Percentiles rank a stretch among this genome's conserved stretches.
phyloP scores from a whole-genome alignment of 2,329 filamentous ascomycete genomes.

The Neonectria sp. region DNA sequence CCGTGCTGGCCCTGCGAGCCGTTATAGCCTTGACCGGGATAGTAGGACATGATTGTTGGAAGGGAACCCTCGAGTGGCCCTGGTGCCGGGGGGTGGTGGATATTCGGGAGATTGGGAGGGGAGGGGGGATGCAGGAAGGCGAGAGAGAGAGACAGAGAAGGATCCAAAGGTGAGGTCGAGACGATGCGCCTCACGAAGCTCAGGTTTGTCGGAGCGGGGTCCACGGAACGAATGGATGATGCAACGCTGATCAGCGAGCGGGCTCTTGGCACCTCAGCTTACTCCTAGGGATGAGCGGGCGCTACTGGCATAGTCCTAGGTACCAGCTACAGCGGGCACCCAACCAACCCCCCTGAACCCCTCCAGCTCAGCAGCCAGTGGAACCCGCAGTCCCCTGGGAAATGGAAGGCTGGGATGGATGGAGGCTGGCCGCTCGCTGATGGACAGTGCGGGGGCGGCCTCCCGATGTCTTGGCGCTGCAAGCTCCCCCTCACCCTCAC shows the following conservation, averaged over 20 bases:
- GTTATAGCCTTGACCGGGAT: constrained; percentile 59
- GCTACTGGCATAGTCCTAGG: constrained; percentile 5
- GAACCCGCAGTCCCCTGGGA: neutral
- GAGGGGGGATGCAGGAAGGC: constrained; percentile 8
- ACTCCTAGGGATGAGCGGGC: constrained; percentile 13
- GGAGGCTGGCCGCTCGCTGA: neutral
- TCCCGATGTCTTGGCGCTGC: constrained; percentile 18
- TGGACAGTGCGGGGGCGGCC: constrained; percentile 22
- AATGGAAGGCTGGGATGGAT: neutral
- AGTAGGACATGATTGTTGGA: constrained; percentile 55
- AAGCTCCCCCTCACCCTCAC: constrained; percentile 24
- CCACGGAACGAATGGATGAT: neutral
- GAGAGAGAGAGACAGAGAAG: neutral
- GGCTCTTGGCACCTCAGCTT: neutral
- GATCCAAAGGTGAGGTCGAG: constrained; percentile 2
- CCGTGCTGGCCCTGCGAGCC: constrained; percentile 52
- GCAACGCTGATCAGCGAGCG: neutral
- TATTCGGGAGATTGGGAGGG: neutral
- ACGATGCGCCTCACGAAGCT: constrained; percentile 16
- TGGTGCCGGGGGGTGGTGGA: neutral
- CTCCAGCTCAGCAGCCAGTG: neutral
- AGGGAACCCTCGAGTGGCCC: constrained; percentile 3
- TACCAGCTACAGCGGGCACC: neutral
- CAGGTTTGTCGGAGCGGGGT: constrained; percentile 10
- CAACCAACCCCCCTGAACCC: neutral